Base-by-base conservation (phyloP, 495 filamentous ascomycete species). In the Neurospora intermedia region DNA sequence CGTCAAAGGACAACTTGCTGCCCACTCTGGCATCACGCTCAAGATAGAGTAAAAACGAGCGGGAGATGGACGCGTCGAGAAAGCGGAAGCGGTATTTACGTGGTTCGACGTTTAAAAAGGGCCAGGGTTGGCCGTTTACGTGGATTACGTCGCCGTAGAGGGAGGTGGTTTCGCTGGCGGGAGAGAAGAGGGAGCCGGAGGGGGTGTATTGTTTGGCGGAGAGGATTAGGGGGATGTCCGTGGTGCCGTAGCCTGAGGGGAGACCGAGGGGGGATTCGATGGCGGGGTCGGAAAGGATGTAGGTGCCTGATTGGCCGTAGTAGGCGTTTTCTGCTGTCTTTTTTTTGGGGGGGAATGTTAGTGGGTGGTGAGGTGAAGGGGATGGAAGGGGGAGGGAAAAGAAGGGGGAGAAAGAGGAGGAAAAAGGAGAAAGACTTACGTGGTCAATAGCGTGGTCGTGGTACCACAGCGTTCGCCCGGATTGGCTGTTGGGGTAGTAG, bases 91-190 rank as follows among this genome's bases (percentile, higher is more conserved):
- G 85, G 77, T 89, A 89, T 72, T 88, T 88, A 75, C 87, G 82
- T 0, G 87, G 86, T 74, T 88, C 80, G n/a, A 89, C 88, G 16
- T 80, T 80, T 20, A 87, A 75, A 75, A 79, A 86, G 0, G 88
- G 87, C 86, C 86, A 89, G 1, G 86, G 86, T 72, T 87, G 84
- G 4, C 84, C 87, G 75, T 89, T 89, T 72, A 89, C 88, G 48
- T 84, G 80, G 69, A 87, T 87, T 23, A 86, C 81, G 71, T 89
- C 88, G 42, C 88, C 88, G 70, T 81, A 89, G 9, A 86, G 76
- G 40, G 82, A 85, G 27, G 76, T 80, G 6, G 75, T 78, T 43
- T 89, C 85, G 13, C 72, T 71, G 16, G 75, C 77, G 0, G 77
- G 74, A 46, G 81, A 82, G 23, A 83, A 80, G 10, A 89, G 78